Percentiles rank a stretch among this genome's conserved stretches.
Conservation (phyloP, 2,329 filamentous ascomycete species). For the Acrodontium crateriforme region DNA sequence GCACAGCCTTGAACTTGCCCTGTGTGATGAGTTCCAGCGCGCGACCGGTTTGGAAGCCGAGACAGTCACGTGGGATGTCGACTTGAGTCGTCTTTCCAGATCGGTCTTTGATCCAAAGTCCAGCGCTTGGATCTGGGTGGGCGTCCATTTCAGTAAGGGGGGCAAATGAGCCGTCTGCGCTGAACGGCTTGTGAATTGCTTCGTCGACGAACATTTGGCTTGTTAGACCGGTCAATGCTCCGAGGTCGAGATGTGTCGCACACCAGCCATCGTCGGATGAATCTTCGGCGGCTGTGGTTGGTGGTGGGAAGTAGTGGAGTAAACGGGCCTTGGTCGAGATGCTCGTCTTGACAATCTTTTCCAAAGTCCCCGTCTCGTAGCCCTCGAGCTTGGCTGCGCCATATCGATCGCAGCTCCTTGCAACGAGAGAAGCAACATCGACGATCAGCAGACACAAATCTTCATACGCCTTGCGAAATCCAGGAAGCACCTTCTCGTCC, state of each 20-base stretch:
- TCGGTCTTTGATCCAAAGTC: slow-evolving; percentile 87
- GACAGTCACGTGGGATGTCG: slow-evolving; percentile 75
- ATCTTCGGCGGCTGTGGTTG: slow-evolving; percentile 19
- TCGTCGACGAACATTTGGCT: slow-evolving; percentile 96
- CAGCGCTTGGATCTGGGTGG: slow-evolving; percentile 72
- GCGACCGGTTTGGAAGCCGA: slow-evolving; percentile 94
- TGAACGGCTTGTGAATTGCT: slow-evolving; percentile 25
- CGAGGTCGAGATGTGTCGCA: slow-evolving; percentile 78
- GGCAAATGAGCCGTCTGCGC: slow-evolving; percentile 6
- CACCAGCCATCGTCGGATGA: slow-evolving; percentile 76
- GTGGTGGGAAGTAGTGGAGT: slow-evolving; percentile 73
- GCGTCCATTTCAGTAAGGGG: slow-evolving; percentile 53
- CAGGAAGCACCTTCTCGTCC: slow-evolving; percentile 49
- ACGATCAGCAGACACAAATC: slow-evolving; percentile 73
- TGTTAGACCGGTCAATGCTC: slow-evolving; percentile 85
- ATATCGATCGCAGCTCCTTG: slow-evolving; percentile 77
- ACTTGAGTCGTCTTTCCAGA: slow-evolving; percentile 76
- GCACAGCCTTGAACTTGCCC: slow-evolving; percentile 87
- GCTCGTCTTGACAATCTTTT: slow-evolving; percentile 73
- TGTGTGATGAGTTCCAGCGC: slow-evolving; percentile 78
- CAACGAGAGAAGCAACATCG: slow-evolving; percentile 76
- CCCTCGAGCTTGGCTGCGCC: slow-evolving; percentile 63
- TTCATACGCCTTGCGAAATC: slow-evolving; percentile 61
- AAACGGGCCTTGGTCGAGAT: slow-evolving; percentile 82
- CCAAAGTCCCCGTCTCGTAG: slow-evolving; percentile 67